phyloP scores from a whole-genome alignment of 2,329 filamentous ascomycete species.

The Chlorencoelia australis region DNA sequence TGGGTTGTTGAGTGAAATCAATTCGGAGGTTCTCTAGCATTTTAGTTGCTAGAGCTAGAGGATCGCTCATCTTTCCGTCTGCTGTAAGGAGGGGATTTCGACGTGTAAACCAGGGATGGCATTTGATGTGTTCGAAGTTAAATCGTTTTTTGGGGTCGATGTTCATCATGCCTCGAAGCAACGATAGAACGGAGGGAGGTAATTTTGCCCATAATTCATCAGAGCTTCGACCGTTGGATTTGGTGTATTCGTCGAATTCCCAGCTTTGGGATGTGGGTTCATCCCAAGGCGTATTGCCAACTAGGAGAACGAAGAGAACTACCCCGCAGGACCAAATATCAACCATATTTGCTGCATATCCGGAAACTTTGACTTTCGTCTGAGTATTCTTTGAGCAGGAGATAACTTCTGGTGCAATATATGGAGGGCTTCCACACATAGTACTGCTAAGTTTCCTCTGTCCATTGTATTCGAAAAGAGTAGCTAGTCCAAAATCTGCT shows the following conservation, averaged over 20 bases:
- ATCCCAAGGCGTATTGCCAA: slow-evolving; percentile 97
- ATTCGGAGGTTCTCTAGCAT: slow-evolving; percentile 91
- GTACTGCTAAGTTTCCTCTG: slow-evolving; percentile 73
- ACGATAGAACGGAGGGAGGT: slow-evolving; percentile 62
- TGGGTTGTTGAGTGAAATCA: slow-evolving; percentile 64
- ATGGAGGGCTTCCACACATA: slow-evolving; percentile 90
- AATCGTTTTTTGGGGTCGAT: slow-evolving; percentile 68
- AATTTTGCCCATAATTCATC: slow-evolving; percentile 81
- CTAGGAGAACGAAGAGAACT: slow-evolving; percentile 90
- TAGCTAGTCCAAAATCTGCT: slow-evolving; percentile 93
- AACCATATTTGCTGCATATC: slow-evolving; percentile 67
- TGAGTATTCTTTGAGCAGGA: slow-evolving; percentile 35
- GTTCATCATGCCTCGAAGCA: slow-evolving; percentile 89
- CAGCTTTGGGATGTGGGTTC: slow-evolving; percentile 77
- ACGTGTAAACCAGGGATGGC: slow-evolving; percentile 91
- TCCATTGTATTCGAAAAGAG: slow-evolving; percentile 84
- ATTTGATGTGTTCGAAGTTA: slow-evolving; percentile 73
- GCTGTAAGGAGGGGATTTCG: slow-evolving; percentile 65
- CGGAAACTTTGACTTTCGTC: slow-evolving; percentile 43
- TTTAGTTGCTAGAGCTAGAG: slow-evolving; percentile 77
- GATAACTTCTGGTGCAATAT: slow-evolving; percentile 90
- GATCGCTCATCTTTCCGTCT: slow-evolving; percentile 68
- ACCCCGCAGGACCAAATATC: slow-evolving; percentile 98
- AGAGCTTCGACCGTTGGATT: slow-evolving; percentile 66
- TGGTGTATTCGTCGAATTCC: slow-evolving; percentile 82